Conservation (phyloP, 106 monocot genomes). For the Cymbidium sinense region DNA sequence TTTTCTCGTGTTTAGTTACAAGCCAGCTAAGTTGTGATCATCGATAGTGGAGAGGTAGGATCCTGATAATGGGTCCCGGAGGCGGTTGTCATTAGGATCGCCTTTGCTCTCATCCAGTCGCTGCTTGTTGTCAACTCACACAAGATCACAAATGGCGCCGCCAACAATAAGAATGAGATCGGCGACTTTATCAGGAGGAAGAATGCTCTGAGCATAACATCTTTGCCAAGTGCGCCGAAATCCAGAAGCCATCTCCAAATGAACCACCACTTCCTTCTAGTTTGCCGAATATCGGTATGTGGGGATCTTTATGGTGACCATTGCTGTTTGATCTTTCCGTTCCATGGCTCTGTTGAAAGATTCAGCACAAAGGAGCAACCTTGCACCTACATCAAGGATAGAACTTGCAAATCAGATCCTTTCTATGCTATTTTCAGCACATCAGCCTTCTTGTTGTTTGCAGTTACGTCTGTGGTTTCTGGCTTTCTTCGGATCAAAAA, state of each 20-base stretch:
- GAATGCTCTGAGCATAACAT: slow-evolving; percentile 32
- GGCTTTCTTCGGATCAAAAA: slow-evolving; percentile 78
- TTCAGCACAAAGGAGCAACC: slow-evolving; percentile 64
- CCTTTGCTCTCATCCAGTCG: slow-evolving; percentile 57
- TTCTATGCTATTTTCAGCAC: slow-evolving; percentile 70
- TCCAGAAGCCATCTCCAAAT: slow-evolving; percentile 76
- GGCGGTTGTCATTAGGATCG: slow-evolving; percentile 51
- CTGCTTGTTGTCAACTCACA: slow-evolving; percentile 40
- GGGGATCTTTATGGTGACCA: slow-evolving; percentile 60
- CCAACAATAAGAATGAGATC: slow-evolving; percentile 37
- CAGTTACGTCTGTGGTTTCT: slow-evolving; percentile 56
- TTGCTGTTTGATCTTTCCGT: slow-evolving; percentile 58
- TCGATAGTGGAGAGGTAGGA: neutral
- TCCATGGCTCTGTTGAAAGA: slow-evolving; percentile 68
- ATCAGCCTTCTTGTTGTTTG: slow-evolving; percentile 49
- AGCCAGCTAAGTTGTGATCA: neutral
- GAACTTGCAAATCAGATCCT: slow-evolving; percentile 64
- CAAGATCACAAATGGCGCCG: slow-evolving; percentile 3
- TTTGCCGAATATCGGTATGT: slow-evolving; percentile 61
- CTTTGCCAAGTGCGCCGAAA: slow-evolving; percentile 58
- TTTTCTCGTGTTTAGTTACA: neutral
- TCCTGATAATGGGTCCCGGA: slow-evolving; percentile 50
- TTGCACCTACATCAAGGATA: slow-evolving; percentile 65
- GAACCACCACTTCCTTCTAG: slow-evolving; percentile 51
- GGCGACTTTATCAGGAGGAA: slow-evolving; percentile 47